Base-by-base conservation (phyloP, 495 filamentous ascomycete genomes). In the Aspergillus cristatus region DNA sequence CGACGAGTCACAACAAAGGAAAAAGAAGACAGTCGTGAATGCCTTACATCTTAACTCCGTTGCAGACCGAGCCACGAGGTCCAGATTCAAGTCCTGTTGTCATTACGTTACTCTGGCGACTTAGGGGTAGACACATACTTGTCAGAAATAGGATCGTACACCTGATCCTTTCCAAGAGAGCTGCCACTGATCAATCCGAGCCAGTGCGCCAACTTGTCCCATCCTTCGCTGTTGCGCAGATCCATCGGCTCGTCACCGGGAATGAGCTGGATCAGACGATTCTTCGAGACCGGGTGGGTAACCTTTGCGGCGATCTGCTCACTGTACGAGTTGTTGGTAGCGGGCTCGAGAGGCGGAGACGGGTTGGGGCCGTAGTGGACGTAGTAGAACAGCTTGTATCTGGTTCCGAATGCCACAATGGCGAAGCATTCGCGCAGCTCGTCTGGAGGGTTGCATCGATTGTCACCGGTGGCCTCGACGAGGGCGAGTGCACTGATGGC, bases 331-430 rank as follows among this genome's bases (percentile, higher is more conserved):
- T 35, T 30, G 24, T 37, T 28, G 20, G 16, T 36, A 3, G 28
- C 12, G 0, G 36, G 20, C 11, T 14, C n/a, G 8, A 24, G 4
- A 24, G 8, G 20, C 1, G 32, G 11, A 11, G 38, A 41, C 6
- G 24, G 14, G 1, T 35, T 28, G 0, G 22, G 11, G n/a, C 25
- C 17, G 8, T 34, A 25, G 18, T 43, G 16, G 17, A 52, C 37
- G 12, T 48, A 52, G 13, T 46, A 52, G 13, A 46, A 52, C 11
- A 52, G 20, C 28, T 38, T 43, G 33, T 43, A 17, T 1, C 28
- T 36, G n/a, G 42, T 43, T 3, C 32, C 20, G 18, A 52, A 52
- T 13, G 37, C 49, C 17, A 52, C 30, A 14, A 52, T 29, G 0
- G 45, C 29, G 0, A 45, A 45, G 10, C 15, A 32, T 25, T 41